Percentiles rank a stretch among this genome's conserved stretches.
Conservation (phyloP, 352 stramenopile species). For the Phytophthora cactorum region DNA sequence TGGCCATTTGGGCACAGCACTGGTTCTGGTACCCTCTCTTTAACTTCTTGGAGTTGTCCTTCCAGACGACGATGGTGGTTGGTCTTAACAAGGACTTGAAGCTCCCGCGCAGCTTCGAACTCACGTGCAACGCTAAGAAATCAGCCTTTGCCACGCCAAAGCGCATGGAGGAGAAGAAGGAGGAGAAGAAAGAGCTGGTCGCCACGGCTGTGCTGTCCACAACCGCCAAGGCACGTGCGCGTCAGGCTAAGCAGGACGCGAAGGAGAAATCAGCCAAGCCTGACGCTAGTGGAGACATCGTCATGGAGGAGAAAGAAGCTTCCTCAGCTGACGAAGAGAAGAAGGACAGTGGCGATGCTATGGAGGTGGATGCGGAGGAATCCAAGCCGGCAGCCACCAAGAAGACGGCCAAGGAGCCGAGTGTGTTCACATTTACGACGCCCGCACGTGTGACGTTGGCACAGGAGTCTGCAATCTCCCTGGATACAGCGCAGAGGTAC, state of each 20-base stretch:
- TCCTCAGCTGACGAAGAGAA: conserved; percentile 54
- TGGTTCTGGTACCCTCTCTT: conserved; percentile 99
- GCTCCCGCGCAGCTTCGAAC: conserved; percentile 95
- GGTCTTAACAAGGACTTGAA: conserved; percentile 98
- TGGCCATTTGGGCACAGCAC: conserved; percentile 98
- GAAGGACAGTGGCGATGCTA: conserved; percentile 51
- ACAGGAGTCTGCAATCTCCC: conserved; percentile 92
- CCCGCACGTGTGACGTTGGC: conserved; percentile 93
- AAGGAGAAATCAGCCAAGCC: conserved; percentile 75
- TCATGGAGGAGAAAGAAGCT: conserved; percentile 60
- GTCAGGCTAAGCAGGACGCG: conserved; percentile 92
- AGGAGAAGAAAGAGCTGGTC: conserved; percentile 99
- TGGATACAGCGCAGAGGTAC: conserved; percentile 94
- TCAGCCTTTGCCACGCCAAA: conserved; percentile 98
- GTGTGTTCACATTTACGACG: conserved; percentile 93
- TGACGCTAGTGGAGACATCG: conserved; percentile 57
- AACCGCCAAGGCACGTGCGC: conserved; percentile 96
- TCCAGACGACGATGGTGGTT: conserved; percentile 96
- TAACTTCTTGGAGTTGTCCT: conserved; percentile 97
- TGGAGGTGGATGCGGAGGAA: conserved; percentile 78
- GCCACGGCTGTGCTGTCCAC: conserved; percentile 98
- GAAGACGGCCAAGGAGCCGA: conserved; percentile 91
- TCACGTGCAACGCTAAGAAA: conserved; percentile 95
- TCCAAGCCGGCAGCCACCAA: conserved; percentile 46
- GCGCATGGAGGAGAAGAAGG: conserved; percentile 98